A percentile compares a stretch with the other conserved stretches of the same genome.
These are phyloP conservation scores for Saccharomycopsis babjevae DNA, from an alignment of 805 yeast genomes.

Conservation along the genomic window DNA sequence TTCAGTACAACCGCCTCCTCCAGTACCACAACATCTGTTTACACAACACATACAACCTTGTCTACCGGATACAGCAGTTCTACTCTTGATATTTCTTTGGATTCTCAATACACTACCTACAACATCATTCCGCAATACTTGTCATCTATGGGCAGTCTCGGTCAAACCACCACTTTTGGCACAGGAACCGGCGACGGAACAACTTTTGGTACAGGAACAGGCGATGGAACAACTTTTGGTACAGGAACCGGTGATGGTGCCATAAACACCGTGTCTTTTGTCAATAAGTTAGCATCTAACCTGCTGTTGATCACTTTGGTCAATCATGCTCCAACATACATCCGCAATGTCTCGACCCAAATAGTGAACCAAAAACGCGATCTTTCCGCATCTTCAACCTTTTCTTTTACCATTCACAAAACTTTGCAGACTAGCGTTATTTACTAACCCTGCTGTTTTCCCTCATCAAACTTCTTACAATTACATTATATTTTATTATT, in stretches of 20 bases:
- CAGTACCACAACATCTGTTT: background rate
- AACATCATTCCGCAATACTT: no score
- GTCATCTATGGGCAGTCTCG: background rate
- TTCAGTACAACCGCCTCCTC: background rate
- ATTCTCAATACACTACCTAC: no score
- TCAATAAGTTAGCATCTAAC: background rate
- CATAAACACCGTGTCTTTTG: background rate
- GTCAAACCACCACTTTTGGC: background rate
- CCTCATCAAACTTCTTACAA: background rate
- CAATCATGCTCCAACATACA: background rate
- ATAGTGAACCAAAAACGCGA: background rate
- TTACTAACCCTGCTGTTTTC: background rate
- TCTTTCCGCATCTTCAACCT: background rate
- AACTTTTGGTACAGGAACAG: background rate
- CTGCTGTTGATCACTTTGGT: background rate
- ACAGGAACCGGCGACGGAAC: background rate
- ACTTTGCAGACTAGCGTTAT: background rate
- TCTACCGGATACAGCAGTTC: no score
- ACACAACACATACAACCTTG: background rate
- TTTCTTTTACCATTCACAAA: background rate
- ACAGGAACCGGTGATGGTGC: background rate
- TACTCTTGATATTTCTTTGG: no score
- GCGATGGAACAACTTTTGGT: background rate
- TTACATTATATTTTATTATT: background rate
- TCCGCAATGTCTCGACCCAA: background rate